Percentiles rank a stretch among this genome's conserved stretches.
Conservation (phyloP, 129 eudicot species). For the Flaveria sonorensis region DNA sequence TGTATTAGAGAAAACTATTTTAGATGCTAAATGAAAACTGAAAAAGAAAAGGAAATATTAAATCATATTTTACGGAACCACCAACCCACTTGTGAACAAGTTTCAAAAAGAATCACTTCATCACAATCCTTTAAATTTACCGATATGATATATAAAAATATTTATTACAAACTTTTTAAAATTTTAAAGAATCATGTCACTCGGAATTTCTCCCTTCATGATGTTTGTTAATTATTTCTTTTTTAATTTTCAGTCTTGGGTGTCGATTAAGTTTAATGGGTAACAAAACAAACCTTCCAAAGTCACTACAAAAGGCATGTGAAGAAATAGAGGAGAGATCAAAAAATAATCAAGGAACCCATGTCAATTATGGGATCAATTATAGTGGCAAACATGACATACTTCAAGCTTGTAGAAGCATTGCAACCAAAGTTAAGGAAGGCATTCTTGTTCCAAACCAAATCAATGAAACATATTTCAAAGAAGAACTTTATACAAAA, state of each 20-base stretch:
- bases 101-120: too few species aligned
- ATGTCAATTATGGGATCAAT: slow-evolving; percentile 24
- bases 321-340: slow-evolving; percentile 17
- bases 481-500: slow-evolving; percentile 16
- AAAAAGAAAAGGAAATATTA: too few species aligned
- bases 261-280: slow-evolving; percentile 24
- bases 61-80: too few species aligned
- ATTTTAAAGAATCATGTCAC: too few species aligned
- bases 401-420: slow-evolving; percentile 21
- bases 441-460: slow-evolving; percentile 16
- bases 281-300: slow-evolving; percentile 1
- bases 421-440: slow-evolving; percentile 15
- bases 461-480: neutral
- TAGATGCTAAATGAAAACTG: too few species aligned
- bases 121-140: too few species aligned
- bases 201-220: too few species aligned
- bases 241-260: slow-evolving; percentile 14
- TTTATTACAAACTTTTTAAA: too few species aligned
- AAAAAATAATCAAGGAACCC: slow-evolving; percentile 3
- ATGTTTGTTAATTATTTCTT: neutral
- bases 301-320: neutral
- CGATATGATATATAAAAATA: too few species aligned
- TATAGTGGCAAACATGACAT: slow-evolving; percentile 23
- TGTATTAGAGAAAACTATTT: too few species aligned
- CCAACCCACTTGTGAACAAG: too few species aligned